Percentiles rank a stretch among this genome's conserved stretches.
These are phyloP conservation scores for Sporopachydermia quercuum DNA, from an alignment of 805 yeast genomes.

Conservation along the genomic window DNA sequence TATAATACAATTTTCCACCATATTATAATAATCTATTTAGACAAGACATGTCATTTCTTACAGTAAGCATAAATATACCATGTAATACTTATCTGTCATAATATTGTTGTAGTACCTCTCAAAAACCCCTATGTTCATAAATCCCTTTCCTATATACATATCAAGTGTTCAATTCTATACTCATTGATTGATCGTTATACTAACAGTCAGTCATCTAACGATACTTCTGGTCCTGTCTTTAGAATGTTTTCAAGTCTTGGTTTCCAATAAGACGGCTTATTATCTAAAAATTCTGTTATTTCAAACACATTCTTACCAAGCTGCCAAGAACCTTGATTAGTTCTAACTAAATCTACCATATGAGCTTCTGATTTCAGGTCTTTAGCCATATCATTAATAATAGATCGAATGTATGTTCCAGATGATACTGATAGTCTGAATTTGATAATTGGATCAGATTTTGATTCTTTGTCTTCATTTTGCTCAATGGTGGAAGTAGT, in stretches of 20 bases:
- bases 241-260: conserved; percentile 19
- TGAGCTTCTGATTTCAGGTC: conserved; percentile 70
- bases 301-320: conserved; percentile 53
- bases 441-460: conserved; percentile 34
- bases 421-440: conserved; percentile 74
- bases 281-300: conserved; percentile 46
- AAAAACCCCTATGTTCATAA: too few species aligned
- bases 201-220: too few species aligned
- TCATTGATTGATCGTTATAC: too few species aligned
- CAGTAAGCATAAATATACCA: too few species aligned
- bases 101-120: too few species aligned
- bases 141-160: too few species aligned
- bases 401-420: conserved; percentile 87
- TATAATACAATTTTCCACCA: too few species aligned
- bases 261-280: conserved; percentile 57
- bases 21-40: too few species aligned
- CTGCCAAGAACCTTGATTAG: conserved; percentile 74
- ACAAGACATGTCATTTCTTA: too few species aligned
- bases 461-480: not conserved
- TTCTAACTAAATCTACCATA: conserved; percentile 71
- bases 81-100: too few species aligned
- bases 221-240: conserved; percentile 21
- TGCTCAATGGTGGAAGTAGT: not conserved
- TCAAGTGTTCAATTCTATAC: too few species aligned
- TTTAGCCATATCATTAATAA: conserved; percentile 78